These are phyloP conservation scores for Theobroma grandiflorum DNA, from an alignment of 441 rosid species.

Conservation along the genomic window DNA sequence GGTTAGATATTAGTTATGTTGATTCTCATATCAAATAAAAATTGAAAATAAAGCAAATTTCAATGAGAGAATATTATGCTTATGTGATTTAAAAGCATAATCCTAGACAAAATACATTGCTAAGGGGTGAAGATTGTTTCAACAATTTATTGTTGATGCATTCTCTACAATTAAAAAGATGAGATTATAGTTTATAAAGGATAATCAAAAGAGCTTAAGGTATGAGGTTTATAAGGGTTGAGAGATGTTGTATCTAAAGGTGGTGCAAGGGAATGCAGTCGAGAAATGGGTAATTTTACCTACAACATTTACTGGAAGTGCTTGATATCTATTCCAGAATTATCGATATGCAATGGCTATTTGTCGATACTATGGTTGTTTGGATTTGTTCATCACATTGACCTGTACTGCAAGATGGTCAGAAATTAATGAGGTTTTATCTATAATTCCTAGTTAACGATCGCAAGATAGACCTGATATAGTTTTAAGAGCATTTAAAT, in stretches of 20 bases:
- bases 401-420: no score
- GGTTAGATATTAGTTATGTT: no score
- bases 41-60: background rate
- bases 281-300: background rate
- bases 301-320: background rate
- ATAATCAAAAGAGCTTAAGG: background rate
- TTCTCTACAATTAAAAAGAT: no score
- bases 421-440: no score
- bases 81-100: background rate
- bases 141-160: background rate
- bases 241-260: background rate
- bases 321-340: no score
- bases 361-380: no score
- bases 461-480: no score
- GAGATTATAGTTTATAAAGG: background rate
- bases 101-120: background rate
- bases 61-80: background rate
- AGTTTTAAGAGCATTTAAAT: no score
- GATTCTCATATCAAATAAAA: background rate
- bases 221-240: background rate
- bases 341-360: no score
- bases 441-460: no score
- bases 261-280: no score
- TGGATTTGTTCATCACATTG: no score
- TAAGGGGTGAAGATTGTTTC: slow-evolving; percentile 10